A percentile compares a stretch with the other conserved stretches of the same genome.
phyloP scores from a whole-genome alignment of 768 basidiomycete genomes.

The Agrocybe chaxingu region DNA sequence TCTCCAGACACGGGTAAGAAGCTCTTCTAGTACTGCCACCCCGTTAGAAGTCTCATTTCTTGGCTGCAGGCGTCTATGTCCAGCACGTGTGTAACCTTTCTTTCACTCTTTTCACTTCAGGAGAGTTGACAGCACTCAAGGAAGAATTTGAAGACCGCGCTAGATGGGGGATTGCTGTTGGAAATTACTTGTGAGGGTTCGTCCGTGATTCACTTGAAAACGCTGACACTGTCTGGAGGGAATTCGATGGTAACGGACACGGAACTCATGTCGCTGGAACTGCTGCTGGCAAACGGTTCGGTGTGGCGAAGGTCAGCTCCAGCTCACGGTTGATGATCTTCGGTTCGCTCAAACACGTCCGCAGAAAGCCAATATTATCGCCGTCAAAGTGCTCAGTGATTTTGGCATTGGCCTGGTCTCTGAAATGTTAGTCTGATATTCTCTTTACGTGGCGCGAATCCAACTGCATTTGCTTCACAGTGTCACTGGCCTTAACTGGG shows the following conservation, averaged over 20 bases:
- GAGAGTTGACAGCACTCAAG: background rate
- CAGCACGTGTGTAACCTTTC: conserved; percentile 14
- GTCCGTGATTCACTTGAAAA: background rate
- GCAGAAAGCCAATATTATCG: conserved; percentile 30
- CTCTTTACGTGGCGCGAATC: background rate
- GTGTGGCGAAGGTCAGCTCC: conserved; percentile 15
- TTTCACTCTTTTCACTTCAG: background rate
- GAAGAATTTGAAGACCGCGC: conserved; percentile 36
- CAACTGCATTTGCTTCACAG: background rate
- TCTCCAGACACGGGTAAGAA: conserved; percentile 20
- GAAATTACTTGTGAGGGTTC: conserved; percentile 17
- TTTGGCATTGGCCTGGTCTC: conserved; percentile 16
- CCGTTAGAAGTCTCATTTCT: background rate
- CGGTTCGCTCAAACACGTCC: conserved; percentile 7
- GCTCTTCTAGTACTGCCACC: background rate
- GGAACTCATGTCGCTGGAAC: conserved; percentile 18
- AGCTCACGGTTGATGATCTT: conserved; percentile 5
- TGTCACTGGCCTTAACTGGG: conserved; percentile 24
- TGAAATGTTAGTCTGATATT: conserved; percentile 1
- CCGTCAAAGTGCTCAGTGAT: conserved; percentile 38
- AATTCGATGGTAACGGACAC: conserved; percentile 36
- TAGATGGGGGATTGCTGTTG: conserved; percentile 32
- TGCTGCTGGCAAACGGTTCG: conserved; percentile 21
- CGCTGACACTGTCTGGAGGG: background rate
- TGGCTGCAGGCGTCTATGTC: conserved; percentile 17